phyloP scores from a whole-genome alignment of 2,329 filamentous ascomycete species.

The Alternaria solani region DNA sequence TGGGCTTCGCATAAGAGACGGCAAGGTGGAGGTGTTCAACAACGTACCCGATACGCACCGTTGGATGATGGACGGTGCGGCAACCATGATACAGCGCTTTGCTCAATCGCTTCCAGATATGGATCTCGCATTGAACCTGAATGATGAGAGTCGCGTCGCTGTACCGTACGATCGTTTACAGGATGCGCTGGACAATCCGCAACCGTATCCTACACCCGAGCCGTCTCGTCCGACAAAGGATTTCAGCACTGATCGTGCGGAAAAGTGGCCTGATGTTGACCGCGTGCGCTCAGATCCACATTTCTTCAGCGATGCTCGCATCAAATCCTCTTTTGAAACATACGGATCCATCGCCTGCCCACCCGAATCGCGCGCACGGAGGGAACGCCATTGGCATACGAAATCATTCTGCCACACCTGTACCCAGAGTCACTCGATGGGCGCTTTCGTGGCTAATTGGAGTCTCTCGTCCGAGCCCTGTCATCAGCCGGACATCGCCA shows the following conservation, averaged over 20 bases:
- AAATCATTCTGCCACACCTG: conserved; percentile 71
- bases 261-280: conserved; percentile 47
- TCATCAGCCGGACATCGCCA: conserved; percentile 77
- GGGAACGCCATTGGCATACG: conserved; percentile 68
- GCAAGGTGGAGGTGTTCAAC: conserved; percentile 52
- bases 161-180: conserved; percentile 56
- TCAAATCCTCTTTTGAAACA: conserved; percentile 52
- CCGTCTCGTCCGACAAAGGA: conserved; percentile 32
- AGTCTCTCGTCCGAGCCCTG: conserved; percentile 71
- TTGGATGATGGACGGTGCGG: conserved; percentile 66
- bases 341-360: conserved; percentile 65
- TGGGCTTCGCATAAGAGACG: conserved; percentile 64
- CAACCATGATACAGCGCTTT: conserved; percentile 61
- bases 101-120: conserved; percentile 66
- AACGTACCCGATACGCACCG: conserved; percentile 63
- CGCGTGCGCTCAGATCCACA: conserved; percentile 36
- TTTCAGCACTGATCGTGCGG: conserved; percentile 51
- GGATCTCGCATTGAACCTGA: conserved; percentile 70
- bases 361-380: conserved; percentile 66
- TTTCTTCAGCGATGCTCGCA: conserved; percentile 46
- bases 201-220: conserved; percentile 33
- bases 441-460: conserved; percentile 73
- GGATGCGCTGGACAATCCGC: conserved; percentile 36
- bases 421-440: conserved; percentile 68
- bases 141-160: conserved; percentile 66